Evolutionary conservation across 2,329 filamentous ascomycete species (phyloP).

Genomic region (Monilinia fructigena): DNA sequence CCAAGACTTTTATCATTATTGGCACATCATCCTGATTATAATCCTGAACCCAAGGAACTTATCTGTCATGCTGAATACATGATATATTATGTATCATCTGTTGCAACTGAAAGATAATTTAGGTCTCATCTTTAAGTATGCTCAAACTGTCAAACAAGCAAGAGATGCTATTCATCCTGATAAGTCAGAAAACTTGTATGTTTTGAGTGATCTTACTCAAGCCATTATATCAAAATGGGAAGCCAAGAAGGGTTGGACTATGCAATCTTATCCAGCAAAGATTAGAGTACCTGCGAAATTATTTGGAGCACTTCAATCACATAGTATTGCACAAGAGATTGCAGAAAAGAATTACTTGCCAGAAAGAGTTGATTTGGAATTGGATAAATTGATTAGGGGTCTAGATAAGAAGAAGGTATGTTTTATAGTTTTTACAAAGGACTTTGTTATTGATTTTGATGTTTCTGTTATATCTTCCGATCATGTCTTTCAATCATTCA

Average conservation of each 20-base stretch:
- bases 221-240: constrained; percentile 81
- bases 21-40: constrained; percentile 92
- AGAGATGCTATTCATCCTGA: constrained; percentile 71
- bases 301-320: constrained; percentile 72
- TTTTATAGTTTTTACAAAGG: constrained; percentile 10
- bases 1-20: constrained; percentile 81
- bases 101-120: constrained; percentile 86
- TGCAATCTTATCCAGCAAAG: constrained; percentile 80
- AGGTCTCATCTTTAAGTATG: constrained; percentile 84
- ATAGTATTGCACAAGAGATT: constrained; percentile 78
- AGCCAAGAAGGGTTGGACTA: constrained; percentile 79
- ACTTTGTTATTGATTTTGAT: no score
- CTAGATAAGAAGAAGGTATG: constrained; percentile 59
- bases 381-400: constrained; percentile 64
- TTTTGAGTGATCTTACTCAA: constrained; percentile 83
- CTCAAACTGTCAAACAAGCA: constrained; percentile 88
- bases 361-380: constrained; percentile 67
- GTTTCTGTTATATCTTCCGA: no score
- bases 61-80: constrained; percentile 85
- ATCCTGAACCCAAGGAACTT: constrained; percentile 62
- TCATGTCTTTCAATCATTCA: constrained; percentile 10
- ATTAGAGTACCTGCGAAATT: constrained; percentile 76
- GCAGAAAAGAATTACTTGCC: constrained; percentile 83
- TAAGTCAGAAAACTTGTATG: constrained; percentile 74
- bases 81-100: constrained; percentile 78